Conservation (phyloP, 345 rosid genomes). For the Fremontodendron californicum region DNA sequence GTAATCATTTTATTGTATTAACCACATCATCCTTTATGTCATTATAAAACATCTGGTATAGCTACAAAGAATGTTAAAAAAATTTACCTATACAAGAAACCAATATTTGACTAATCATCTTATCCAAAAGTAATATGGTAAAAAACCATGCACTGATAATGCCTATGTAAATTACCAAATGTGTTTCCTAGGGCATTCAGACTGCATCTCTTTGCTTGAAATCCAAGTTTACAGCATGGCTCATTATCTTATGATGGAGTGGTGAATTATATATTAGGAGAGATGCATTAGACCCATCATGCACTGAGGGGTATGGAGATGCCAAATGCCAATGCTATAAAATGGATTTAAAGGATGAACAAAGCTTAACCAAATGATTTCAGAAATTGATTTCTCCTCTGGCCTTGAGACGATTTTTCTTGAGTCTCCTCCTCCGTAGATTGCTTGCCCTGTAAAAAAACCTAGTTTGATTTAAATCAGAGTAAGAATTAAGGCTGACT, state of each 20-base stretch:
- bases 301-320: not conserved
- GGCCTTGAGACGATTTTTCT: constrained; percentile 33
- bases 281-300: not conserved
- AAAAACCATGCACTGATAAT: not conserved
- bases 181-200: not conserved
- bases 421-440: constrained; percentile 33
- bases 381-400: not conserved
- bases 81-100: not conserved
- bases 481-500: not conserved
- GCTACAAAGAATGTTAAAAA: no score
- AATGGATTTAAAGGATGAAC: not conserved
- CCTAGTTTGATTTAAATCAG: not conserved
- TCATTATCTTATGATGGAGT: not conserved
- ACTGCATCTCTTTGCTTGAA: not conserved
- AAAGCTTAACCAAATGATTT: not conserved
- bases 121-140: not conserved
- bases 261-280: not conserved
- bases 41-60: not conserved
- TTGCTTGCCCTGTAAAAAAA: not conserved
- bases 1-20: not conserved
- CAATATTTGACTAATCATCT: not conserved
- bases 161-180: not conserved
- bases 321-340: not conserved
- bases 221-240: not conserved
- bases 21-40: not conserved